Evolutionary conservation across 306 rosid genomes (phyloP).

Genomic region (Herpetospermum pedunculosum): DNA sequence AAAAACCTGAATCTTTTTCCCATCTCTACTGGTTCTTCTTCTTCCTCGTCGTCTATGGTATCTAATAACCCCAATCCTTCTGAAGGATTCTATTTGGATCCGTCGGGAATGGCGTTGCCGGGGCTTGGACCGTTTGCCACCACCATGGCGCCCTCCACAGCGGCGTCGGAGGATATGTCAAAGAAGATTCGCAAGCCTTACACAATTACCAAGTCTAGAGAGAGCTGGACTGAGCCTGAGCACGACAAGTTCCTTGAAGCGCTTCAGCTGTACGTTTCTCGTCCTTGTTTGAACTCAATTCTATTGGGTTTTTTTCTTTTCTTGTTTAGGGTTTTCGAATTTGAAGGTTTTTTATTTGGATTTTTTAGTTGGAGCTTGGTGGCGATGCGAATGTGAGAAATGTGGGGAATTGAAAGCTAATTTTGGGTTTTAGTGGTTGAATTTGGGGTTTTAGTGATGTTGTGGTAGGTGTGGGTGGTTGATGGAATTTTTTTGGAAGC

Average conservation of each 20-base stretch:
- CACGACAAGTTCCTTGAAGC: conserved; percentile 98
- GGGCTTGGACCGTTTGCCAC: conserved; percentile 44
- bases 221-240: conserved; percentile 97
- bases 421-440: neutral
- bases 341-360: neutral
- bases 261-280: conserved; percentile 63
- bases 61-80: conserved; percentile 63
- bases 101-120: conserved; percentile 42
- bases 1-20: neutral
- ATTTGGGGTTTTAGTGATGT: neutral
- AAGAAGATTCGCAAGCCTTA: conserved; percentile 90
- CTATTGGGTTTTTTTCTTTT: neutral
- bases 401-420: neutral
- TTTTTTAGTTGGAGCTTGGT: neutral
- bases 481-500: neutral
- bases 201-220: conserved; percentile 93
- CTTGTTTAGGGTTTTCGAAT: neutral
- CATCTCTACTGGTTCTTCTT: neutral
- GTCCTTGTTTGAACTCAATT: neutral
- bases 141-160: conserved; percentile 17
- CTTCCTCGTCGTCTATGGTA: conserved; percentile 21
- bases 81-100: conserved; percentile 60
- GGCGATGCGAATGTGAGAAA: neutral
- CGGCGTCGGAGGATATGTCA: conserved; percentile 41
- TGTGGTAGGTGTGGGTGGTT: neutral